Evolutionary conservation across 106 monocot genomes (phyloP).

Genomic region (Allium fistulosum): DNA sequence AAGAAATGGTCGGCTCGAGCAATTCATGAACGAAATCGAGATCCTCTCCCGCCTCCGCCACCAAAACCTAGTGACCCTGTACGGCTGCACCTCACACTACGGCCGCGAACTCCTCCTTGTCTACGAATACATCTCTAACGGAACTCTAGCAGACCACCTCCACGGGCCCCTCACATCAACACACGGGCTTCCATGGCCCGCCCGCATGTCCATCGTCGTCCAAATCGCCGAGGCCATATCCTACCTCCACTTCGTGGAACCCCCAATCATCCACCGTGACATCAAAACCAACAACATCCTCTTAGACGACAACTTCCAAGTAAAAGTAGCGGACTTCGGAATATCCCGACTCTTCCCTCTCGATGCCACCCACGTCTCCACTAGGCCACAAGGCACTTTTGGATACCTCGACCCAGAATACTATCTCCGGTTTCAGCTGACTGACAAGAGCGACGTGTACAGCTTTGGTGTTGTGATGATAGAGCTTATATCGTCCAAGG

Average conservation of each 20-base stretch:
- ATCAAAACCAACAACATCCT: constrained; percentile 29
- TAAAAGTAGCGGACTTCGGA: constrained; percentile 27
- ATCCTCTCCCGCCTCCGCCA: too few relatives aligned
- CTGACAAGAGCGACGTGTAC: constrained; percentile 29
- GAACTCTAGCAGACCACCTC: too few relatives aligned
- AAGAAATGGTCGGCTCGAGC: too few relatives aligned
- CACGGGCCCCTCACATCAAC: too few relatives aligned
- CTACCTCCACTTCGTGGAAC: constrained; percentile 16
- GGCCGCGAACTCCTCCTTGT: too few relatives aligned
- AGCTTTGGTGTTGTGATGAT: constrained; percentile 25
- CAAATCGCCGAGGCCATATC: constrained; percentile 22
- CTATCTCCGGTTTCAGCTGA: constrained; percentile 19
- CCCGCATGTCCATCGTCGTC: constrained; percentile 17
- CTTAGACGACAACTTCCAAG: constrained; percentile 19
- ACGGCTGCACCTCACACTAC: too few relatives aligned
- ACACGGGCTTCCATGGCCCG: constrained; percentile 5
- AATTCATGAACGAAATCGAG: too few relatives aligned
- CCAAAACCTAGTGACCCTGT: too few relatives aligned
- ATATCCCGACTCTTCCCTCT: constrained; percentile 21
- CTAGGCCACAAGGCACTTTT: constrained; percentile 18
- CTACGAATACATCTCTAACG: too few relatives aligned
- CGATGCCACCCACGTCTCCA: constrained; percentile 23
- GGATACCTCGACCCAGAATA: constrained; percentile 28
- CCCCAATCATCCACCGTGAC: constrained; percentile 28
- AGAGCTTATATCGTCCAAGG: constrained; percentile 32